Evolutionary conservation across 345 rosid species (phyloP).

Genomic region (Camelina laxa): DNA sequence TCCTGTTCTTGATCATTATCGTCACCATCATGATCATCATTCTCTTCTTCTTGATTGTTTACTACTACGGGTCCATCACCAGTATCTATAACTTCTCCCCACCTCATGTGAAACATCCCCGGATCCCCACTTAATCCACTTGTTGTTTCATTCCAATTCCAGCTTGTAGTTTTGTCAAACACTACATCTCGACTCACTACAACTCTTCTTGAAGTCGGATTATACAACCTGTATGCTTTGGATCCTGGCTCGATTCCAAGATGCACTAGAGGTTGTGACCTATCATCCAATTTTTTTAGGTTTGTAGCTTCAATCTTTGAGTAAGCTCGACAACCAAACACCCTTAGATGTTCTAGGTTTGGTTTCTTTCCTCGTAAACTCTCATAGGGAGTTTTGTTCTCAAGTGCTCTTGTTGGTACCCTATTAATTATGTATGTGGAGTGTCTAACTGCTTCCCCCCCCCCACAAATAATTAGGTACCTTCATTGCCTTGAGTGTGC

Average conservation of each 20-base stretch:
- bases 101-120: no score
- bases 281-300: not conserved
- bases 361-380: no score
- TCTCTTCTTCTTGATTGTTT: no score
- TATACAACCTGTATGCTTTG: accelerated
- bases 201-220: not conserved
- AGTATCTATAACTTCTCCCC: no score
- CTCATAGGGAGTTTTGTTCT: not conserved
- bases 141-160: no score
- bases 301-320: not conserved
- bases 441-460: not conserved
- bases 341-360: accelerated
- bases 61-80: no score
- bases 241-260: not conserved
- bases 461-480: not conserved
- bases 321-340: no score
- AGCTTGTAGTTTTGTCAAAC: no score
- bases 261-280: not conserved
- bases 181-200: not conserved
- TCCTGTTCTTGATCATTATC: no score
- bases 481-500: not conserved
- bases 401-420: not conserved
- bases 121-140: no score
- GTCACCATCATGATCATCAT: no score
- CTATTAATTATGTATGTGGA: no score